Base-by-base conservation (phyloP, 140 eudicot species). In the Ambrosia hybrid region DNA sequence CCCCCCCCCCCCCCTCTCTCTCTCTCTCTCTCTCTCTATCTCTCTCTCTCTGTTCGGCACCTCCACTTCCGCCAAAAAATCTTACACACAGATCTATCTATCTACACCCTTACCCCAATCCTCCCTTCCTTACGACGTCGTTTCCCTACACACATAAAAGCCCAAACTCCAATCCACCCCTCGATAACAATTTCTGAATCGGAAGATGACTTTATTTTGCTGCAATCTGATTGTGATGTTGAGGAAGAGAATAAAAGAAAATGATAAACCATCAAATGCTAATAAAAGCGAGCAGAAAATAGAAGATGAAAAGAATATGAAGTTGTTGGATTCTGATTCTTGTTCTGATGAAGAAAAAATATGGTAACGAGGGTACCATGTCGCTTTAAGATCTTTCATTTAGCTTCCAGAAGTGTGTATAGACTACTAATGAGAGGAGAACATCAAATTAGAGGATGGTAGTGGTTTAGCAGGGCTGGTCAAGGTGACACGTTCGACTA, bases 341-440 rank as follows among this genome's bases (percentile, higher is more conserved):
- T 62, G 37, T 48, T 57, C 77, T 21, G 85, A 84, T 11, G 82
- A 81, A 48, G 83, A 81, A 6, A 6, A 80, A 9, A 81, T 21
- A 80, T 3, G 81, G 13, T 17, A 88, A 79, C 16, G 96, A 84
- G 71, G 96, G 75, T 66, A 80, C 76, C 11, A 70, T 72, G 85
- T 73, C 96, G 26, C 78, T 93, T 10, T 78, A 89, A 3, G 96
- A 89, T 81, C 81, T 85, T 11, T 87, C 96, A 4, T 82, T 92
- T 11, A 85, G 90, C 82, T 87, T 92, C 78, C 82, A 82, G 77
- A 85, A 89, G 77, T 83, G 86, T 68, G 74, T 89, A 6, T 70
- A 84, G 57, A 71, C 96, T 0, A 43, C 72, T 13, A 73, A 81
- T 30, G 78, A 85, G 73, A 59, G 45, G 39, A 80, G 14, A 43